Percentiles rank a stretch among this genome's conserved stretches.
These are phyloP conservation scores for Fusarium sp. DNA, from an alignment of 2,329 filamentous ascomycete genomes.

Conservation along the genomic window DNA sequence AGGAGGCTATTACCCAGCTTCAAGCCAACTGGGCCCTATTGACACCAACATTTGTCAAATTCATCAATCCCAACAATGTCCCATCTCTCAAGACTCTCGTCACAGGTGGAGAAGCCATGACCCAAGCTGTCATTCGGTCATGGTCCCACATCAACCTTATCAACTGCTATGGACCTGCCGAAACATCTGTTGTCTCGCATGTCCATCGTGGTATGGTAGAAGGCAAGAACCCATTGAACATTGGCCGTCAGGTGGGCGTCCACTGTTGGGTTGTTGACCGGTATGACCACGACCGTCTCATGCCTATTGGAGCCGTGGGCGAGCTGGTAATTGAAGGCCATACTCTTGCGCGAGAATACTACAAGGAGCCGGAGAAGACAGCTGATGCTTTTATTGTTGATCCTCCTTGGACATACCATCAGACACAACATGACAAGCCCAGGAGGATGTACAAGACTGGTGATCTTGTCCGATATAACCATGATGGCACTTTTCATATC, in stretches of 20 bases:
- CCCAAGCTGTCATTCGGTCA: constrained; percentile 32
- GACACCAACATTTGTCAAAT: constrained; percentile 38
- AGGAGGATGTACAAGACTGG: constrained; percentile 43
- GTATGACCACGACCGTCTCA: constrained; percentile 43
- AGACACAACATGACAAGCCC: accelerated
- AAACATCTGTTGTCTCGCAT: constrained; percentile 39
- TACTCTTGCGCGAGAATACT: constrained; percentile 63
- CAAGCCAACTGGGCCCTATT: constrained; percentile 39
- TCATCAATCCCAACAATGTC: constrained; percentile 34
- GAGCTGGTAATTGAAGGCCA: constrained; percentile 53
- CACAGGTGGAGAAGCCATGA: constrained; percentile 44
- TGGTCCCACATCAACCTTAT: constrained; percentile 43
- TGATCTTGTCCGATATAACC: constrained; percentile 45
- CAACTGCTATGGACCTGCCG: constrained; percentile 42
- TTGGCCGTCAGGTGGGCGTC: constrained; percentile 33
- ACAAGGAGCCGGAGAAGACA: constrained; percentile 55
- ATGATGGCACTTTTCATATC: constrained; percentile 43
- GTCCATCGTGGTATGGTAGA: constrained; percentile 28
- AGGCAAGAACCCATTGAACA: constrained; percentile 40
- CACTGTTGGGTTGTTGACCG: constrained; percentile 47
- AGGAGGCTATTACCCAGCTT: constrained; percentile 30
- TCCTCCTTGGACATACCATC: constrained; percentile 22
- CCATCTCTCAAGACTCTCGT: constrained; percentile 39
- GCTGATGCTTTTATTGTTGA: constrained; percentile 45
- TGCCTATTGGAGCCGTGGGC: constrained; percentile 49